Evolutionary conservation across 139 green algal species (phyloP), one percentile per base, ranked within the genome.

Genomic region (Mychonastes homosphaera): DNA sequence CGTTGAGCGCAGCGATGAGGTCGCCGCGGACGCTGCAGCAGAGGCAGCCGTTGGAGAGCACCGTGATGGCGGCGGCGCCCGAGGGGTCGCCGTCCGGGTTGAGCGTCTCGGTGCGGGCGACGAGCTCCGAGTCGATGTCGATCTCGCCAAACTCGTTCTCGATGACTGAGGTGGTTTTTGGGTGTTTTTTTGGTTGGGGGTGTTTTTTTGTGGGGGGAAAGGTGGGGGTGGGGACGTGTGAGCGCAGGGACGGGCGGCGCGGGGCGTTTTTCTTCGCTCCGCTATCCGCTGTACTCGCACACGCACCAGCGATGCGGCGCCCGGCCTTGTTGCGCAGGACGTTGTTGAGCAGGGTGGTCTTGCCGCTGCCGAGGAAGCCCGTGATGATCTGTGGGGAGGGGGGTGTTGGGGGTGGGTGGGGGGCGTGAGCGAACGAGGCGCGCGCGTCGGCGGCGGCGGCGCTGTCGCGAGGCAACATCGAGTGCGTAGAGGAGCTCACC

Each of bases 11-110:
- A 4, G 83, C 62, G 7, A 97, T 78, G 12, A 97, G 79, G 72
- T 97, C 89, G 24, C 84, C 85, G 6, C 84, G 73, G 13, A 72
- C 65, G 3, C 88, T 95, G 76, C 91, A 98, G 84, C 91, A 98
- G 38, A 96, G 70, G 78, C 91, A 98, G 27, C 90, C 83, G 61
- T 98, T 98, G 58, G 87, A 89, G 16, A 98, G 82, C 67, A 90
- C 79, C 47, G 91, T 79, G 63, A 96, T 87, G 24, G 75, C 71
- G 63, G 95, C 87, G 13, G 12, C 44, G 19, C 15, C 15, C 44
- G 26, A n/a, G 7, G 7, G 19, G 9, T 29, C 44, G 44, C 44
- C 19, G 7, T 51, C 7, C 19, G 58, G 59, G 34, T 78, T 69
- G 34, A 80, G 55, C 26, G 69, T 45, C 52, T 88, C 78, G 27